A percentile compares a stretch with the other conserved stretches of the same genome.
Evolutionary conservation across 164 flowering plant genomes (phyloP).

Genomic region (Echeveria elegans): DNA sequence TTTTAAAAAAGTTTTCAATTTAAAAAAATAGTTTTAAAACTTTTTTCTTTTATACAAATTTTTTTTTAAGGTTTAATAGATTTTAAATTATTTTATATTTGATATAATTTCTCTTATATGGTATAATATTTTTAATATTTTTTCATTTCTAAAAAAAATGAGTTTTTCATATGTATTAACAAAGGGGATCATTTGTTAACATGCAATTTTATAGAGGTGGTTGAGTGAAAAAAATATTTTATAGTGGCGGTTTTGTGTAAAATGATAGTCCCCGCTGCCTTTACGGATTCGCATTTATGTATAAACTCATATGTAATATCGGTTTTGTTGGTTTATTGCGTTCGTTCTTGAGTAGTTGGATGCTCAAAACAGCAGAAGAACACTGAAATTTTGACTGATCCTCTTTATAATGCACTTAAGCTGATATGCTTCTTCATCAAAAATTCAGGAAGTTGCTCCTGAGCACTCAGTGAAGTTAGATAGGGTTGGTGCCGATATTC

Average conservation of each 20-base stretch:
- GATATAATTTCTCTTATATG: no score
- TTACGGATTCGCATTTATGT: neutral
- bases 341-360: neutral
- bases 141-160: no score
- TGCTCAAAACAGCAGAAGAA: neutral
- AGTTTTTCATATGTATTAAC: no score
- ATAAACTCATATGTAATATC: neutral
- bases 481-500: constrained; percentile 93
- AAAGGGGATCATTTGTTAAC: no score
- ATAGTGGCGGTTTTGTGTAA: neutral
- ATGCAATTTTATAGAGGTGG: no score
- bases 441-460: constrained; percentile 86
- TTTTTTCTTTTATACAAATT: no score
- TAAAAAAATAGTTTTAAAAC: no score
- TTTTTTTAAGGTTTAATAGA: no score
- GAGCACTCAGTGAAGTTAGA: constrained; percentile 97
- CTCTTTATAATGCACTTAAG: neutral
- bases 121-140: no score
- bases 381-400: neutral
- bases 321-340: neutral
- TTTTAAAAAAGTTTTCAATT: no score
- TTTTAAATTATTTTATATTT: no score
- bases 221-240: no score
- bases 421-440: neutral
- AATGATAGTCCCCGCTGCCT: neutral